Conservation (phyloP, 139 green algal species). For the Axilococcus clingmanii region DNA sequence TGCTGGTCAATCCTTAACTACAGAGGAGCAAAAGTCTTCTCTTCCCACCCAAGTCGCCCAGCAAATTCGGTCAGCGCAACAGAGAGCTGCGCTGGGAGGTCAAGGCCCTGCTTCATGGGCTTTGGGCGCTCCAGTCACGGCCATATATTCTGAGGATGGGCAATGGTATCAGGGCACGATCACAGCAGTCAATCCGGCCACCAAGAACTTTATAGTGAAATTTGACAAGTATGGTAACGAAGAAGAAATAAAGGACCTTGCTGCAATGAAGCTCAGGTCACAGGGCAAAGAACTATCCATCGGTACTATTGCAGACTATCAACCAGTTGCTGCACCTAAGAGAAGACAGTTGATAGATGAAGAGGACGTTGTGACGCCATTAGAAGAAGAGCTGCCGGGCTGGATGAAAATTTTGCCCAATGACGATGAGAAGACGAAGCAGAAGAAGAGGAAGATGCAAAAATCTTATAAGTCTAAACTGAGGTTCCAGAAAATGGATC, state of each 20-base stretch:
- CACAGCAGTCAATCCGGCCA: constrained; percentile 27
- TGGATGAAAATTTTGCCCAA: constrained; percentile 69
- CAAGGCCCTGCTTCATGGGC: constrained; percentile 64
- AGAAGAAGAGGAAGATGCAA: constrained; percentile 72
- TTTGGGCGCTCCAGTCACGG: constrained; percentile 53
- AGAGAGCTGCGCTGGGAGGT: constrained; percentile 49
- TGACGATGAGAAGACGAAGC: constrained; percentile 69
- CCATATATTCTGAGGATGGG: constrained; percentile 42
- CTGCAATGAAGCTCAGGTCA: constrained; percentile 27
- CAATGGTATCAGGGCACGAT: constrained; percentile 31
- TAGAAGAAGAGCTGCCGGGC: constrained; percentile 31
- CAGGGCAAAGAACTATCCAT: background rate
- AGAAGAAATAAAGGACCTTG: constrained; percentile 50
- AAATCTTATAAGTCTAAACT: constrained; percentile 79
- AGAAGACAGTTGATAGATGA: constrained; percentile 60
- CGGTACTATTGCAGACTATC: background rate
- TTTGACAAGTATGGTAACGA: constrained; percentile 61
- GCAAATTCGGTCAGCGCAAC: constrained; percentile 63
- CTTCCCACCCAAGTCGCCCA: constrained; percentile 58
- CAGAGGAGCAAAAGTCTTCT: constrained; percentile 1
- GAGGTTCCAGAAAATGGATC: constrained; percentile 68
- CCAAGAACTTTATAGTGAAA: constrained; percentile 56
- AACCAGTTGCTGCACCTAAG: constrained; percentile 68
- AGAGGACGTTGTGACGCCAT: no score
- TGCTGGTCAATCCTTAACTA: background rate